Conservation (phyloP, 768 basidiomycete species). For the Mycena latifolia region DNA sequence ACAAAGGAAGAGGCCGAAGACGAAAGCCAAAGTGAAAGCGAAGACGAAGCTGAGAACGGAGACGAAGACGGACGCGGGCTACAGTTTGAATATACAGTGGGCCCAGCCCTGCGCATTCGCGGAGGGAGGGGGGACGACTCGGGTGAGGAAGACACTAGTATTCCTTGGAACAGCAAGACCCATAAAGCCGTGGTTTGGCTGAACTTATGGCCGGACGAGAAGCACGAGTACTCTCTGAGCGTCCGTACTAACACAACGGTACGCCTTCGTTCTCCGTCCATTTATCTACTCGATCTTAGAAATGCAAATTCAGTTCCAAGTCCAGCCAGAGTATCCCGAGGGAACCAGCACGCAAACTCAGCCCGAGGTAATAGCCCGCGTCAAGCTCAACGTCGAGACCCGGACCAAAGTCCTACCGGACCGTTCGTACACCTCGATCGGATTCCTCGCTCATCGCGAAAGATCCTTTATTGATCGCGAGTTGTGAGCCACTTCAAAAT, state of each 20-base stretch:
- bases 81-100: not conserved
- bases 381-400: conserved; percentile 16
- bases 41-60: not conserved
- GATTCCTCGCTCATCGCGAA: conserved; percentile 20
- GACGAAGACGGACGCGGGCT: no score
- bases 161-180: conserved; percentile 18
- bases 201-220: conserved; percentile 18
- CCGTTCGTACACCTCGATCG: conserved; percentile 20
- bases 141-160: not conserved
- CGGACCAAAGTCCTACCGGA: conserved; percentile 7
- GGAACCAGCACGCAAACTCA: not conserved
- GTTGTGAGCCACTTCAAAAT: conserved; percentile 1
- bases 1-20: not conserved
- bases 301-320: conserved; percentile 3
- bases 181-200: conserved; percentile 8
- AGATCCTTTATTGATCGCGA: conserved; percentile 2
- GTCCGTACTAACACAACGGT: conserved; percentile 3
- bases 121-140: conserved; percentile 20
- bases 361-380: conserved; percentile 11
- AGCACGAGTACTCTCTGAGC: conserved; percentile 4
- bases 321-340: conserved; percentile 10
- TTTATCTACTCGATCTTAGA: not conserved
- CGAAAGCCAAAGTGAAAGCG: not conserved
- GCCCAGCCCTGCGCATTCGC: conserved; percentile 12
- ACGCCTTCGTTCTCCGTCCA: not conserved